phyloP scores from a whole-genome alignment of 2,329 filamentous ascomycete genomes.

The Colletotrichum graminicola region DNA sequence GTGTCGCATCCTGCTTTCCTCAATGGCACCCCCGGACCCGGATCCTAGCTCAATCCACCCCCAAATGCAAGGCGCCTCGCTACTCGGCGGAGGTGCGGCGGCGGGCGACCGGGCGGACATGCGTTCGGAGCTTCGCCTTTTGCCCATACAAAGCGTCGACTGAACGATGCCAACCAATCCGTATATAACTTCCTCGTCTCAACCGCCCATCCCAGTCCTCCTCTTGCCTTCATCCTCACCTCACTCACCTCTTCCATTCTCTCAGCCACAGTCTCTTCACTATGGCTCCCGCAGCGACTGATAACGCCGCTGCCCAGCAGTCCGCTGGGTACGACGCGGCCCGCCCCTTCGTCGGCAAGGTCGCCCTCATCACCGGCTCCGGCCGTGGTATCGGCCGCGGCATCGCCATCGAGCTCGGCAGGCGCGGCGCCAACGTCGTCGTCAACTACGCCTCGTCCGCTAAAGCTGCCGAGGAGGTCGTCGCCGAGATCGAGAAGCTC shows the following conservation, averaged over 20 bases:
- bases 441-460: constrained; percentile 75
- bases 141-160: constrained; percentile 8
- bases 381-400: constrained; percentile 76
- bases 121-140: constrained; percentile 34
- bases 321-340: constrained; percentile 47
- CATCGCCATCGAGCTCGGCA: constrained; percentile 75
- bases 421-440: constrained; percentile 73
- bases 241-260: neutral
- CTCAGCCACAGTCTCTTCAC: constrained; percentile 7
- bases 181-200: constrained; percentile 35
- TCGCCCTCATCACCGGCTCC: constrained; percentile 73
- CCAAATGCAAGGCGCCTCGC: constrained; percentile 38
- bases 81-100: constrained; percentile 39
- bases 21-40: constrained; percentile 12
- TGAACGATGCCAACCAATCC: neutral
- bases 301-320: constrained; percentile 33
- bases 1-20: constrained; percentile 13
- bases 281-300: constrained; percentile 49
- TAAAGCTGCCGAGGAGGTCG: constrained; percentile 67
- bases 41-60: constrained; percentile 34
- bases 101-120: constrained; percentile 33
- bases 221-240: constrained; percentile 13
- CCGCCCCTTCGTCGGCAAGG: constrained; percentile 62
- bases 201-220: neutral
- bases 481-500: constrained; percentile 66